Conservation (phyloP, 179 eudicot genomes). For the Actinidia arguta region DNA sequence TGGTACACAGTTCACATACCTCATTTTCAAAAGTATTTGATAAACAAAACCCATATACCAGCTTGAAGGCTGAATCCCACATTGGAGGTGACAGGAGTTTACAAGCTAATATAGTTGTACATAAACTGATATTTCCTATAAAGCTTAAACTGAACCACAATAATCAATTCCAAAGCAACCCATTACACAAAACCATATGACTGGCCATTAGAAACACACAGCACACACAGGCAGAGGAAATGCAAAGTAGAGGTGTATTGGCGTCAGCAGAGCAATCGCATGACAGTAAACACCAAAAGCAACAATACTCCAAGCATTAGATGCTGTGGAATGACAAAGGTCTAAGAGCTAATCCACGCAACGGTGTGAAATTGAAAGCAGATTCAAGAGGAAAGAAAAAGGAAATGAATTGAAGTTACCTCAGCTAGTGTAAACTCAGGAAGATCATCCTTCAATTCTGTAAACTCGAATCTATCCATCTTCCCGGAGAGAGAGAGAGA, state of each 20-base stretch:
- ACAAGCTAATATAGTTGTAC: too few species aligned
- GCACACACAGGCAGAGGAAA: neutral
- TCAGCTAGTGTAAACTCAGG: conserved; percentile 37
- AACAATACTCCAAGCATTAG: neutral
- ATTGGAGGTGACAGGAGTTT: too few species aligned
- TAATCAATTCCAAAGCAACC: neutral
- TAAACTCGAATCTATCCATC: conserved; percentile 16
- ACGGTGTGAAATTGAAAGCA: neutral
- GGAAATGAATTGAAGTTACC: conserved; percentile 6
- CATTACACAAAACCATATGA: neutral
- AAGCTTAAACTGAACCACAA: neutral
- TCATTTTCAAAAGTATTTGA: too few species aligned
- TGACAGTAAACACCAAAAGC: neutral
- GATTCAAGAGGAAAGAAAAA: neutral
- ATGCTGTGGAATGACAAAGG: neutral
- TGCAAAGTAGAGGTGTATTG: neutral
- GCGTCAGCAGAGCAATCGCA: neutral
- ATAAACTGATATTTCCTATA: neutral
- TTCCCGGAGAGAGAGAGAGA: neutral
- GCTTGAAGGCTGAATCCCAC: too few species aligned
- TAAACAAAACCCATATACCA: too few species aligned
- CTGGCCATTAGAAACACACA: neutral
- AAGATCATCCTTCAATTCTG: conserved; percentile 22
- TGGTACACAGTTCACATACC: too few species aligned
- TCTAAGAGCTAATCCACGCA: neutral